A percentile compares a stretch with the other conserved stretches of the same genome.
phyloP scores from a whole-genome alignment of 768 basidiomycete genomes.

The Rhizopogon salebrosus region DNA sequence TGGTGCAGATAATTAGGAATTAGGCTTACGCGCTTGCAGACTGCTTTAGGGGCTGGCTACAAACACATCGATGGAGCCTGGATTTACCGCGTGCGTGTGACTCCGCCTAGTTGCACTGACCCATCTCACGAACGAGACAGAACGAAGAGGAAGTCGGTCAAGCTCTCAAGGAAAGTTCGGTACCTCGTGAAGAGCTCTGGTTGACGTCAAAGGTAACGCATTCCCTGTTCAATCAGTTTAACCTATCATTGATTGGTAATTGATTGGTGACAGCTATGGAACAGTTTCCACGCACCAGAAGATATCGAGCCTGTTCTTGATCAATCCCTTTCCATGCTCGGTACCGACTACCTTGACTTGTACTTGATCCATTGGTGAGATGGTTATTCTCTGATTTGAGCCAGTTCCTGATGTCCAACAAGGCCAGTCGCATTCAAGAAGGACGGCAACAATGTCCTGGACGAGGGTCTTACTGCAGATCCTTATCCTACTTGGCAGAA shows the following conservation, averaged over 20 bases:
- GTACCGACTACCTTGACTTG: constrained; percentile 70
- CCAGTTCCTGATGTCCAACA: background rate
- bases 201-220: constrained; percentile 50
- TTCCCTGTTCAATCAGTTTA: background rate
- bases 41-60: constrained; percentile 59
- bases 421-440: constrained; percentile 71
- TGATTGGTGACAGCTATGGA: constrained; percentile 51
- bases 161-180: constrained; percentile 51
- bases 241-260: background rate
- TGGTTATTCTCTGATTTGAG: background rate
- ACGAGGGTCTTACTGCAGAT: constrained; percentile 55
- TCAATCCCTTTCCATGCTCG: constrained; percentile 56
- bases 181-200: constrained; percentile 63
- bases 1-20: too few relatives aligned
- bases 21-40: constrained; percentile 22
- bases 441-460: constrained; percentile 41
- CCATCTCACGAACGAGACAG: constrained; percentile 21
- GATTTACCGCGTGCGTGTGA: constrained; percentile 49
- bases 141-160: constrained; percentile 69
- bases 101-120: background rate
- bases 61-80: constrained; percentile 73
- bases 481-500: constrained; percentile 79
- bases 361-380: constrained; percentile 77
- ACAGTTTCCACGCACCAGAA: constrained; percentile 68
- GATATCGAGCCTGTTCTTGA: constrained; percentile 66